phyloP scores from a whole-genome alignment of 495 filamentous ascomycete genomes.

The Delitschia confertaspora region DNA sequence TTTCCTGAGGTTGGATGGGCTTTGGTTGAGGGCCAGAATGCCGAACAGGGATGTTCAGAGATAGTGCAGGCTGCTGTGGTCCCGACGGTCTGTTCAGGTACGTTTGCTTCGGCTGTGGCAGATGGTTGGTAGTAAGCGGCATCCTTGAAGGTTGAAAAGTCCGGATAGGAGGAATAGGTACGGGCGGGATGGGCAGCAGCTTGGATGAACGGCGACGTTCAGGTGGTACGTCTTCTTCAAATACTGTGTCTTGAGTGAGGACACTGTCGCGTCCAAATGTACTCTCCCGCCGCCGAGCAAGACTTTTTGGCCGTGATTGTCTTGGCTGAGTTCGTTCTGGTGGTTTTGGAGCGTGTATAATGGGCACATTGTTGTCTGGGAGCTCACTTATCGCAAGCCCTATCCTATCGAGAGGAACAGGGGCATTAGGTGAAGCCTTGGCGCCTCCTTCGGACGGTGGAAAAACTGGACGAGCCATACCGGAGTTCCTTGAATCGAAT shows the following conservation, averaged over 20 bases:
- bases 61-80: constrained; percentile 12
- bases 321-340: background rate
- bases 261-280: constrained; percentile 12
- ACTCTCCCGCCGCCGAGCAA: background rate
- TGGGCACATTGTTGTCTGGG: constrained; percentile 6
- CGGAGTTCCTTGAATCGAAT: too few relatives aligned
- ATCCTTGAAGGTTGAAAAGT: constrained; percentile 18
- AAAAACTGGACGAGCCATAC: constrained; percentile 12
- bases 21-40: constrained; percentile 20
- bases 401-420: constrained; percentile 20
- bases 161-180: constrained; percentile 21
- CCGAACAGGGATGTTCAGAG: constrained; percentile 23
- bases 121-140: background rate
- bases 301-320: constrained; percentile 9
- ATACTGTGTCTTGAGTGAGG: constrained; percentile 23
- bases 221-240: constrained; percentile 20
- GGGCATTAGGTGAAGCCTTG: constrained; percentile 1
- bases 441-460: constrained; percentile 3
- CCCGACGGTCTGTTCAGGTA: background rate
- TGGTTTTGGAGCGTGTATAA: constrained; percentile 1
- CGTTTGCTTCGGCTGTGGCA: background rate
- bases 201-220: constrained; percentile 15
- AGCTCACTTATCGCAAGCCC: constrained; percentile 26
- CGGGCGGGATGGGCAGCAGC: constrained; percentile 11
- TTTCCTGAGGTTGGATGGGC: background rate